Conservation (phyloP, 352 stramenopile species). For the Globisporangium spinosum region DNA sequence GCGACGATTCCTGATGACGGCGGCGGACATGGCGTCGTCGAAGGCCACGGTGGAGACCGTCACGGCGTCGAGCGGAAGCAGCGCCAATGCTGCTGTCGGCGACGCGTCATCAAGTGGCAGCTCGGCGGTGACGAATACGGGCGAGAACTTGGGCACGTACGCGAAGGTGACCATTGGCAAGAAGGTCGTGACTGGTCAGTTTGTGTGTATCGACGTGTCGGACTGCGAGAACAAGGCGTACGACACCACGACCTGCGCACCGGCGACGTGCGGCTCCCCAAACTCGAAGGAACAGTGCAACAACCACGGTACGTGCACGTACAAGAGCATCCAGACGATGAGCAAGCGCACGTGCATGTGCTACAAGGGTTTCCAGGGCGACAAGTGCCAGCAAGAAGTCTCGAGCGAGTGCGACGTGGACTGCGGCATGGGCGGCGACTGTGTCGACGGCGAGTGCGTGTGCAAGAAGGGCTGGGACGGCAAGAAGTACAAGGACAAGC, state of each 20-base stretch:
- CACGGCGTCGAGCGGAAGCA: constrained; percentile 9
- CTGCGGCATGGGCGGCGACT: constrained; percentile 33
- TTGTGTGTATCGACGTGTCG: constrained; percentile 48
- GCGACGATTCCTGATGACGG: constrained; percentile 15
- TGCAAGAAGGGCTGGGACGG: constrained; percentile 36
- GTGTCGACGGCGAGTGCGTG: constrained; percentile 27
- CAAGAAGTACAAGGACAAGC: constrained; percentile 27
- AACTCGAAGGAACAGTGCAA: constrained; percentile 50
- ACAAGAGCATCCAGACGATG: constrained; percentile 60
- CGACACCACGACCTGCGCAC: constrained; percentile 29
- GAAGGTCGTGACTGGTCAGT: constrained; percentile 48
- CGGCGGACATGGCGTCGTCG: constrained; percentile 13
- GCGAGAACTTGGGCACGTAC: constrained; percentile 29
- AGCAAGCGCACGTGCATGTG: constrained; percentile 56
- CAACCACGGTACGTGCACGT: constrained; percentile 72
- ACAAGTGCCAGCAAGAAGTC: constrained; percentile 26
- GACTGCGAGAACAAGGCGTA: constrained; percentile 55
- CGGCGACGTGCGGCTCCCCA: constrained; percentile 32
- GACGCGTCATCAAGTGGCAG: constrained; percentile 7
- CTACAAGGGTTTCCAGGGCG: constrained; percentile 32
- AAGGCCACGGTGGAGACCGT: constrained; percentile 6
- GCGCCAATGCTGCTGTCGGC: neutral
- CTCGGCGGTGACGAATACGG: constrained; percentile 19
- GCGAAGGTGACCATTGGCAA: constrained; percentile 56
- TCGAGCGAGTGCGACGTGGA: constrained; percentile 34